Evolutionary conservation across 169 alveolate species (phyloP).

Genomic region (Eimeria falciformis): DNA sequence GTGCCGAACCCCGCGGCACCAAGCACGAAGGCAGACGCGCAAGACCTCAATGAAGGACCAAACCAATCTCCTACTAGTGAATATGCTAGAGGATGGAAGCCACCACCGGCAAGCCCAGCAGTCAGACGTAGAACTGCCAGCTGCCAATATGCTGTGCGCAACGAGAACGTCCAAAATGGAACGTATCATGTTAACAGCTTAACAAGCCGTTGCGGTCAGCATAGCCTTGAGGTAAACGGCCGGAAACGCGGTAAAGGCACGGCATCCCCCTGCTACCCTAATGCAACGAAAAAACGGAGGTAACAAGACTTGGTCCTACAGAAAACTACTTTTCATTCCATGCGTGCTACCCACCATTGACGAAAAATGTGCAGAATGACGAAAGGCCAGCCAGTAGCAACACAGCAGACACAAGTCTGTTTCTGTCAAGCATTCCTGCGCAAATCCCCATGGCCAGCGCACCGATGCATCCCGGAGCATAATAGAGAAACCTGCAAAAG

Average conservation of each 20-base stretch:
- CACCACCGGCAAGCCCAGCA: constrained; percentile 74
- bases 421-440: constrained; percentile 7
- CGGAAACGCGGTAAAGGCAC: too few species aligned
- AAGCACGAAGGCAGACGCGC: constrained; percentile 73
- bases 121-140: constrained; percentile 53
- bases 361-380: constrained; percentile 47
- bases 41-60: constrained; percentile 57
- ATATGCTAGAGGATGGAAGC: constrained; percentile 68
- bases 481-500: constrained; percentile 58
- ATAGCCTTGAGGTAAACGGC: too few species aligned
- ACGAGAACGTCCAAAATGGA: too few species aligned
- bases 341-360: constrained; percentile 8
- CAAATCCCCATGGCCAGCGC: constrained; percentile 70
- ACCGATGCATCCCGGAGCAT: constrained; percentile 75
- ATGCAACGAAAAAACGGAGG: too few species aligned
- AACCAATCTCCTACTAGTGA: constrained; percentile 77
- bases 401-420: constrained; percentile 44
- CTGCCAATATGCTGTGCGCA: constrained; percentile 56
- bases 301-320: too few species aligned
- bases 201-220: too few species aligned
- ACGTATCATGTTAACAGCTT: too few species aligned
- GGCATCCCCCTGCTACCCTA: too few species aligned
- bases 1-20: constrained; percentile 77
- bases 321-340: too few species aligned
- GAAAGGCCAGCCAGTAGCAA: constrained; percentile 60